Evolutionary conservation across 768 basidiomycete species (phyloP).

Genomic region (Pleurotus pulmonarius): DNA sequence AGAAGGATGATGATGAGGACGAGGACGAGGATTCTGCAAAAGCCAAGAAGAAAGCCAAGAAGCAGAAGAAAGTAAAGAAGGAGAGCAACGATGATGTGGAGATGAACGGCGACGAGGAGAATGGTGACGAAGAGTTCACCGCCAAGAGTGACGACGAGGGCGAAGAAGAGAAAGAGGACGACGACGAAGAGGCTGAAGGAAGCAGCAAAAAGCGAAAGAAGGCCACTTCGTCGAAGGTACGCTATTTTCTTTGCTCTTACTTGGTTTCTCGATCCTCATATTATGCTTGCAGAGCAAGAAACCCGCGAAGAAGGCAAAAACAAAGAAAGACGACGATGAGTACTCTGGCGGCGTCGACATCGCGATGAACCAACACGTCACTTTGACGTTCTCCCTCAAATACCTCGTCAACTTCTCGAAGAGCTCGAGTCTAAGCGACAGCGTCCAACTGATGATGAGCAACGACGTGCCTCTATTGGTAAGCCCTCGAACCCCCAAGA

Average conservation of each 20-base stretch:
- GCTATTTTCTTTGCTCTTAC: neutral
- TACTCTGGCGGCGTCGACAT: constrained; percentile 58
- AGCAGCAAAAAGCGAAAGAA: constrained; percentile 12
- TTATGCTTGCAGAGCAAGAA: constrained; percentile 40
- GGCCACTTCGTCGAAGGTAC: constrained; percentile 4
- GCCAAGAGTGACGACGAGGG: constrained; percentile 32
- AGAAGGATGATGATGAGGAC: constrained; percentile 29
- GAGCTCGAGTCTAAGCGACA: constrained; percentile 67
- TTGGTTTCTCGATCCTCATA: constrained; percentile 17
- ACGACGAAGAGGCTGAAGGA: constrained; percentile 51
- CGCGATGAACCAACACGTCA: constrained; percentile 87
- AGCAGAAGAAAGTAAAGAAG: constrained; percentile 39
- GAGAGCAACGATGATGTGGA: constrained; percentile 44
- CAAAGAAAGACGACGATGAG: constrained; percentile 49
- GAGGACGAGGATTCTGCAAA: constrained; percentile 34
- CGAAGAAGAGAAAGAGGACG: constrained; percentile 50
- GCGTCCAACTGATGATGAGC: constrained; percentile 84
- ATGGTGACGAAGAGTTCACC: constrained; percentile 31
- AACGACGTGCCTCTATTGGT: constrained; percentile 72
- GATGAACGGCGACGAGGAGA: constrained; percentile 37
- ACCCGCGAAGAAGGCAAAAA: constrained; percentile 39
- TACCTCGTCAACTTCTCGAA: constrained; percentile 97
- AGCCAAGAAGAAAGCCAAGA: constrained; percentile 42
- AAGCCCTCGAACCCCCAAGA: constrained; percentile 9
- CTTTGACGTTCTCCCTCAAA: constrained; percentile 92